Conservation (phyloP, 257 asterid genomes). For the Oldenlandia corymbosa region DNA sequence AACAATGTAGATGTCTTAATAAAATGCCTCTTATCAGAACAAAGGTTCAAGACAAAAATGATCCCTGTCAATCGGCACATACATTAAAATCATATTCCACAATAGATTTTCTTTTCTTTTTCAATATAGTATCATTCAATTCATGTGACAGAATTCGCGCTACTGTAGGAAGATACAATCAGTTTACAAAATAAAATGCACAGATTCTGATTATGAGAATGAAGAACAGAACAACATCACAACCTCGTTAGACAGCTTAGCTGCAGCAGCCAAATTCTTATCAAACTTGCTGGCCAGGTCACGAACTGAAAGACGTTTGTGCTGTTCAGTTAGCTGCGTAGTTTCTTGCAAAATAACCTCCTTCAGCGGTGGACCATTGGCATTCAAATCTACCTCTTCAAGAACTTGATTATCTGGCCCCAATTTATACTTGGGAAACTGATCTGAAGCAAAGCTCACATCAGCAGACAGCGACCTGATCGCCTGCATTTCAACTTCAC, state of each 20-base stretch:
- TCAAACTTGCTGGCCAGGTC: constrained; percentile 95
- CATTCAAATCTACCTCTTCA: constrained; percentile 68
- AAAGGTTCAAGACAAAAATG: background rate
- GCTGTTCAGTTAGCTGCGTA: constrained; percentile 66
- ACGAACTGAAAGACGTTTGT: constrained; percentile 87
- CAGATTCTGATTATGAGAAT: background rate
- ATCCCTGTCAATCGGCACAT: too few relatives aligned
- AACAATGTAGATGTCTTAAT: background rate
- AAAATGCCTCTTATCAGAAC: background rate
- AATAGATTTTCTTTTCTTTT: background rate
- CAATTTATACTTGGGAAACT: constrained; percentile 80
- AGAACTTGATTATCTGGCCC: constrained; percentile 80
- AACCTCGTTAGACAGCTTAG: constrained; percentile 89
- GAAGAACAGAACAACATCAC: too few relatives aligned
- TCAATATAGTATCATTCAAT: background rate
- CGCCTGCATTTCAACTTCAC: constrained; percentile 45
- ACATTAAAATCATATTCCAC: background rate
- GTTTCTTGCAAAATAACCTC: constrained; percentile 74
- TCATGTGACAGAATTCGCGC: background rate
- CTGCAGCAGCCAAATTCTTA: constrained; percentile 94
- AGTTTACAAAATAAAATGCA: background rate
- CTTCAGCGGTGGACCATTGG: constrained; percentile 74
- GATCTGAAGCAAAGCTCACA: constrained; percentile 57
- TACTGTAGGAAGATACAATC: background rate
- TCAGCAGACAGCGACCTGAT: constrained; percentile 63